Evolutionary conservation across 805 yeast species (phyloP).

Genomic region (Spencermartinsiella europaea): DNA sequence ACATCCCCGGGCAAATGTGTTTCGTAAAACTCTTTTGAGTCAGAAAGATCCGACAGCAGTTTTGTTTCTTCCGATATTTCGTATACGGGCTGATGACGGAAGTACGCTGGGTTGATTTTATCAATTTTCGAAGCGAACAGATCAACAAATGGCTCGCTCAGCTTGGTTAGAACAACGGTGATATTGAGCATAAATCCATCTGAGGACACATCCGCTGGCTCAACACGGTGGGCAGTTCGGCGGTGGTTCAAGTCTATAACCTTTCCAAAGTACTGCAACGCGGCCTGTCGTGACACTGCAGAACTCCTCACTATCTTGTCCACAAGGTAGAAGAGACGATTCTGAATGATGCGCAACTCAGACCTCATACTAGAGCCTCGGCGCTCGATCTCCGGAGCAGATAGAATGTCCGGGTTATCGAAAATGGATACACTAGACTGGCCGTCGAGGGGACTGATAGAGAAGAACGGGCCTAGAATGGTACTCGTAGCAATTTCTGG

Average conservation of each 20-base stretch:
- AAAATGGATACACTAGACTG: slow-evolving; percentile 18
- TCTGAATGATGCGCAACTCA: slow-evolving; percentile 32
- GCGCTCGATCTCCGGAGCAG: slow-evolving; percentile 13
- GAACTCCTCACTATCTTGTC: slow-evolving; percentile 76
- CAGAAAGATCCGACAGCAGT: slow-evolving; percentile 67
- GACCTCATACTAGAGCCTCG: slow-evolving; percentile 23
- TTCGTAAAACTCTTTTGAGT: slow-evolving; percentile 55
- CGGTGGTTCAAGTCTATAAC: slow-evolving; percentile 79
- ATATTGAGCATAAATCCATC: slow-evolving; percentile 82
- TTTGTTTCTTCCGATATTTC: slow-evolving; percentile 79
- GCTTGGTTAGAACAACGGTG: slow-evolving; percentile 56
- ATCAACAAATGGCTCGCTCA: slow-evolving; percentile 82
- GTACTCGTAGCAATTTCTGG: slow-evolving; percentile 58
- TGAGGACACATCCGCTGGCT: slow-evolving; percentile 57
- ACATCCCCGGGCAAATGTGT: slow-evolving; percentile 23
- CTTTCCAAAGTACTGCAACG: slow-evolving; percentile 65
- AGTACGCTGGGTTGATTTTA: slow-evolving; percentile 70
- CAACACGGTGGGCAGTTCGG: slow-evolving; percentile 53
- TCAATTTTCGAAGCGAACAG: slow-evolving; percentile 60
- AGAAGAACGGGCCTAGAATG: slow-evolving; percentile 69
- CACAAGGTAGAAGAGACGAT: slow-evolving; percentile 61
- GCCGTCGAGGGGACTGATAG: slow-evolving; percentile 63
- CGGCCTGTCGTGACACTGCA: slow-evolving; percentile 52
- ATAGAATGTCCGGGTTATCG: slow-evolving; percentile 20
- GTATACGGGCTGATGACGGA: slow-evolving; percentile 44